Evolutionary conservation across 2,329 filamentous ascomycete species (phyloP).

Genomic region (Botrytis fabae): DNA sequence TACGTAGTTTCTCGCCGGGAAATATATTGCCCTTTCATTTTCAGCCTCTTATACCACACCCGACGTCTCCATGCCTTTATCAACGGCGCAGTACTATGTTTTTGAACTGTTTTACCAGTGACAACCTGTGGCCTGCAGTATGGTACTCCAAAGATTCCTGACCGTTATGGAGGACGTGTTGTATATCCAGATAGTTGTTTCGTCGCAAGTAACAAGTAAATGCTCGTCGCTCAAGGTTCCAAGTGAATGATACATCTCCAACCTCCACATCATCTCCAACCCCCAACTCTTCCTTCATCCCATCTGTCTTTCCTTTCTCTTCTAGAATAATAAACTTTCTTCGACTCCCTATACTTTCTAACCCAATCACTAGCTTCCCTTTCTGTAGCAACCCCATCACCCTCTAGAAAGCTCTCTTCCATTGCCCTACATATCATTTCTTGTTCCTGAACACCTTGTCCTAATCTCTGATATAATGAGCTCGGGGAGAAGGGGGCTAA

Average conservation of each 20-base stretch:
- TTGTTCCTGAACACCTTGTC: slow-evolving; percentile 77
- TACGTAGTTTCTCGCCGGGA: background rate
- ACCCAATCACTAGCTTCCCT: slow-evolving; percentile 86
- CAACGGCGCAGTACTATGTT: background rate
- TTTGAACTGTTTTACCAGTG: background rate
- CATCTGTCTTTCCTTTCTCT: slow-evolving; percentile 88
- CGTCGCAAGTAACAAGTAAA: background rate
- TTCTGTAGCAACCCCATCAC: slow-evolving; percentile 62
- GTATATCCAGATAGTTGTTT: background rate
- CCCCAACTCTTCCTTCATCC: slow-evolving; percentile 94
- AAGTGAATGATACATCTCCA: background rate
- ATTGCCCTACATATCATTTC: slow-evolving; percentile 76
- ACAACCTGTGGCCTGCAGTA: background rate
- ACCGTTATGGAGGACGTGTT: background rate
- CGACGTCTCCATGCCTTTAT: background rate
- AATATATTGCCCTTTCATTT: background rate
- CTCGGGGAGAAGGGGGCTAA: slow-evolving; percentile 83
- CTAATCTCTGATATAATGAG: slow-evolving; percentile 79
- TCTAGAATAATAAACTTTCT: slow-evolving; percentile 74
- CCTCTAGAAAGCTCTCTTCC: slow-evolving; percentile 83
- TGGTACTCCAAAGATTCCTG: background rate
- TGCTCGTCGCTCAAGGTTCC: slow-evolving; percentile 28
- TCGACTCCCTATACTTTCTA: slow-evolving; percentile 75
- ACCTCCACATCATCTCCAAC: slow-evolving; percentile 69
- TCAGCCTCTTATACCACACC: background rate